phyloP scores from a whole-genome alignment of 345 rosid genomes.

The Cardamine occulta region DNA sequence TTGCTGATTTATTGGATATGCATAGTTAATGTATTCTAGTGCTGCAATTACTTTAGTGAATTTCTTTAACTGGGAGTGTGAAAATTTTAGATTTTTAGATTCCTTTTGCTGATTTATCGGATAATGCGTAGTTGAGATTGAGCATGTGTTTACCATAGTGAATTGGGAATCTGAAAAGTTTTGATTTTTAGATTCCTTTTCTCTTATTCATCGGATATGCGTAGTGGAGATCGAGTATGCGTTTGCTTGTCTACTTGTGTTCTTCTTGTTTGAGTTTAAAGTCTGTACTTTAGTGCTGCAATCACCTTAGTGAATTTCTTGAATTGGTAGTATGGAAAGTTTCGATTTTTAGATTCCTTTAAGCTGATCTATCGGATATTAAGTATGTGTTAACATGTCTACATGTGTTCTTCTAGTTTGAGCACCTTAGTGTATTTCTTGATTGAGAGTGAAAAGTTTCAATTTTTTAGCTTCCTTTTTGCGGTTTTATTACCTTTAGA shows the following conservation, averaged over 20 bases:
- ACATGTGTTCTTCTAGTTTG: neutral
- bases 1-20: neutral
- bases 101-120: no score
- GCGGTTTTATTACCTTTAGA: neutral
- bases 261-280: neutral
- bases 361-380: neutral
- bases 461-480: neutral
- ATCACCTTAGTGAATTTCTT: neutral
- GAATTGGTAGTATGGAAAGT: neutral
- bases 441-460: neutral
- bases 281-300: neutral
- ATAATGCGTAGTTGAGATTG: no score
- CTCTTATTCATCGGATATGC: neutral
- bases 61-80: no score
- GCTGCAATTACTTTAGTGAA: no score
- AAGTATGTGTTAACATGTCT: conserved; percentile 53
- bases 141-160: no score
- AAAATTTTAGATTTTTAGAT: no score
- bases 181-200: neutral
- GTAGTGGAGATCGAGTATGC: neutral
- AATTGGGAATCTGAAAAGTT: no score
- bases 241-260: neutral
- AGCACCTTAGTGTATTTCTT: neutral
- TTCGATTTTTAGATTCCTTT: neutral
- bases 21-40: no score